Evolutionary conservation across 2,329 filamentous ascomycete species (phyloP).

Genomic region (Rhynchosporium agropyri): DNA sequence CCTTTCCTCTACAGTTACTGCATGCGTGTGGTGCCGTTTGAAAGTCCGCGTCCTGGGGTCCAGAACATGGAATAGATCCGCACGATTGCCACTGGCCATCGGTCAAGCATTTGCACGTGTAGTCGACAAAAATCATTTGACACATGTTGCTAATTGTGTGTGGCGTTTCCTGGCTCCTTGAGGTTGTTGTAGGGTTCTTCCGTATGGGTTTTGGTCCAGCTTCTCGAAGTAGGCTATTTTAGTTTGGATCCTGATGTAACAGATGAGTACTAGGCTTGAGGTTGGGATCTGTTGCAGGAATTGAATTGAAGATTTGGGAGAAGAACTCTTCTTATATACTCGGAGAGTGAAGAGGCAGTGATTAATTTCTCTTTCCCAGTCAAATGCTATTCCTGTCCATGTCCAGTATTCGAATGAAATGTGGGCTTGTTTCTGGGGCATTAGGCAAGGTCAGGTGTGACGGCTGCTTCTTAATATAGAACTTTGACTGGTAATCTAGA

Average conservation of each 20-base stretch:
- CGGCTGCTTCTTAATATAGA: not conserved
- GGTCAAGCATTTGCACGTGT: not conserved
- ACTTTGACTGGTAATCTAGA: not conserved
- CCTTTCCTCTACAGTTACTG: no score
- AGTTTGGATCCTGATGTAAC: not conserved
- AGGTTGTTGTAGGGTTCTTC: no score
- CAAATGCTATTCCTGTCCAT: not conserved
- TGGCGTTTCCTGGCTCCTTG: no score
- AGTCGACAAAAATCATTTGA: not conserved
- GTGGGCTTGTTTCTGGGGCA: not conserved
- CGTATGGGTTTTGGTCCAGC: no score
- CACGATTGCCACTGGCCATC: no score
- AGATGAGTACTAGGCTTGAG: not conserved
- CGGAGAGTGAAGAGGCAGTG: not conserved
- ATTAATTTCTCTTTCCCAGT: not conserved
- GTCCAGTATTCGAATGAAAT: not conserved
- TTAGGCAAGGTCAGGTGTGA: not conserved
- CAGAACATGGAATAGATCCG: no score
- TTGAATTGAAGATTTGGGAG: not conserved
- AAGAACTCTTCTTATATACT: not conserved
- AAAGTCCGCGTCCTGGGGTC: no score
- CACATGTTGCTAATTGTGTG: not conserved
- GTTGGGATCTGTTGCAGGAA: not conserved
- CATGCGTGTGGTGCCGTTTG: no score
- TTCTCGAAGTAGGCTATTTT: no score